phyloP scores from a whole-genome alignment of 1,284 basidiomycete genomes.

The Tylopilus microsporus region DNA sequence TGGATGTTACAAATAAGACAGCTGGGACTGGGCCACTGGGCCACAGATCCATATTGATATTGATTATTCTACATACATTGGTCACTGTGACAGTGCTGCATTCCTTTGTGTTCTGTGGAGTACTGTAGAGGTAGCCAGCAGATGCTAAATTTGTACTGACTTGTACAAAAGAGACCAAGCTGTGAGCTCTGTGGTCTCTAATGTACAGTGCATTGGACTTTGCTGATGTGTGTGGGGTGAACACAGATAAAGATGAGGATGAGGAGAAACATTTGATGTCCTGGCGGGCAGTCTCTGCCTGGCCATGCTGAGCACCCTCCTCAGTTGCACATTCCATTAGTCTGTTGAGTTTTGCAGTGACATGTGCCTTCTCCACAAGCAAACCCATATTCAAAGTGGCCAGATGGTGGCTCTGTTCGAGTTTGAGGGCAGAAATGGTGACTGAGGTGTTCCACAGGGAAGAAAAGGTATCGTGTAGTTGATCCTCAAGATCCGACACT shows the following conservation, averaged over 20 bases:
- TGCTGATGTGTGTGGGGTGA: background rate
- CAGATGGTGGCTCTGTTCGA: constrained; percentile 73
- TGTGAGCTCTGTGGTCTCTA: too few relatives aligned
- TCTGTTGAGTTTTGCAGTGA: constrained; percentile 86
- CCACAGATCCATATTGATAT: too few relatives aligned
- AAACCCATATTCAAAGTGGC: constrained; percentile 82
- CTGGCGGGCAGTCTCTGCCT: constrained; percentile 78
- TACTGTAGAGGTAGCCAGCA: too few relatives aligned
- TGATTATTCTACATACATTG: too few relatives aligned
- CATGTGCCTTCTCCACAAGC: constrained; percentile 87
- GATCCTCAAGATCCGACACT: constrained; percentile 90
- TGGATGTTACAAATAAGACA: too few relatives aligned
- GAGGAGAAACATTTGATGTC: constrained; percentile 58
- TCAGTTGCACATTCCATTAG: constrained; percentile 93
- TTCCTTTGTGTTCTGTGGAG: too few relatives aligned
- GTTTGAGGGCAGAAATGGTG: constrained; percentile 66
- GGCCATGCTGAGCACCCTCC: constrained; percentile 85
- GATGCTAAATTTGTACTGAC: too few relatives aligned
- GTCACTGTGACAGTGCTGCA: too few relatives aligned
- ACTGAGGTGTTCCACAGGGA: constrained; percentile 55
- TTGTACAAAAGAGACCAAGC: too few relatives aligned
- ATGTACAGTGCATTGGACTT: too few relatives aligned
- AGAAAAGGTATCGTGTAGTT: constrained; percentile 65
- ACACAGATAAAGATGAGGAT: background rate
- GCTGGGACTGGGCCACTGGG: too few relatives aligned